Evolutionary conservation across 2,329 filamentous ascomycete species (phyloP).

Genomic region (Ophiostoma fasciatum): DNA sequence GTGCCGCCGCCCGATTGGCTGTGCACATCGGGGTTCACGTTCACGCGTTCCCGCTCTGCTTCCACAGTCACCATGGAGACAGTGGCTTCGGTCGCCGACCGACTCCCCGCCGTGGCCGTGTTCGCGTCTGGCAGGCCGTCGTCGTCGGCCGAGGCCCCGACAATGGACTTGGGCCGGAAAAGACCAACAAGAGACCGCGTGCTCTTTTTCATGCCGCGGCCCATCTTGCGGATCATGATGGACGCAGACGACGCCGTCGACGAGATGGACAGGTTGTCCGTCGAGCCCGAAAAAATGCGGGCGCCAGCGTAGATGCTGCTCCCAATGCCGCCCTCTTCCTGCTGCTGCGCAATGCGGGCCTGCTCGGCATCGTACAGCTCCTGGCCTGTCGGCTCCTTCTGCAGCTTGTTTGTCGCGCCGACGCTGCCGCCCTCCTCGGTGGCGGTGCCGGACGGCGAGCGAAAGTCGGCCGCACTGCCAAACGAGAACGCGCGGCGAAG

Average conservation of each 20-base stretch:
- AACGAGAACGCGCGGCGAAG: constrained; percentile 90
- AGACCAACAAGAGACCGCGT: constrained; percentile 81
- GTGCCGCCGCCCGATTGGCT: constrained; percentile 57
- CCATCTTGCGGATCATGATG: constrained; percentile 97
- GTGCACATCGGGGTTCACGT: constrained; percentile 56
- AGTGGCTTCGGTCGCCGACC: constrained; percentile 40
- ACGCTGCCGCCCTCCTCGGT: too few species aligned
- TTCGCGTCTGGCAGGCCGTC: constrained; percentile 49
- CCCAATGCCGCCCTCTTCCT: constrained; percentile 84
- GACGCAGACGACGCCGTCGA: constrained; percentile 83
- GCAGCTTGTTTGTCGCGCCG: constrained; percentile 36
- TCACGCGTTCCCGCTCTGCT: constrained; percentile 73
- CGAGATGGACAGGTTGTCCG: constrained; percentile 84
- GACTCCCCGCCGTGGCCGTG: neutral
- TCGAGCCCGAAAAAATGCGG: constrained; percentile 76
- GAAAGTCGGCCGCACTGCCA: constrained; percentile 82
- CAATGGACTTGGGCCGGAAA: constrained; percentile 85
- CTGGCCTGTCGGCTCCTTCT: constrained; percentile 45
- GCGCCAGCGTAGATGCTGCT: constrained; percentile 86
- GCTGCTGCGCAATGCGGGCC: constrained; percentile 76
- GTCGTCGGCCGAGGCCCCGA: constrained; percentile 63
- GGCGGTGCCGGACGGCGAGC: too few species aligned
- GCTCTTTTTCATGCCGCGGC: constrained; percentile 92
- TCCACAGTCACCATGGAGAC: constrained; percentile 95
- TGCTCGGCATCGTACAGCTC: constrained; percentile 77